A percentile compares a stretch with the other conserved stretches of the same genome.
Conservation (phyloP, 2,329 filamentous ascomycete genomes). For the Arthrinium phaeospermum region DNA sequence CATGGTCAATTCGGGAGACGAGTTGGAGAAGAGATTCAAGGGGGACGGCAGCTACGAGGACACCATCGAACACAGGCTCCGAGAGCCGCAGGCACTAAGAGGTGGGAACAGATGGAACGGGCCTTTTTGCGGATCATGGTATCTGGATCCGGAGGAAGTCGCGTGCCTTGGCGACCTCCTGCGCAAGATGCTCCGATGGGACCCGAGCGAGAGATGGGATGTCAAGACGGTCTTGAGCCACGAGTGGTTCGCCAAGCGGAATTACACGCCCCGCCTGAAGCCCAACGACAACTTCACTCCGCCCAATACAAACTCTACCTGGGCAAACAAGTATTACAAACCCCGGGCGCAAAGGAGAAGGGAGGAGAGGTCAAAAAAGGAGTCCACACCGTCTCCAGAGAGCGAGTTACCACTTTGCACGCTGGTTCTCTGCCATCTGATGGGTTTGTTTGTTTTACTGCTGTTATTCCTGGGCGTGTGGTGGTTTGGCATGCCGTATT, state of each 20-base stretch:
- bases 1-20: neutral
- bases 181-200: neutral
- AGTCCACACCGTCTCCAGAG: no score
- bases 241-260: neutral
- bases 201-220: neutral
- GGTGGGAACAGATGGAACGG: no score
- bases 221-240: neutral
- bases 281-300: neutral
- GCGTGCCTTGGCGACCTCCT: neutral
- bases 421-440: no score
- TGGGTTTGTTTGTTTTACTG: no score
- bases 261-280: neutral
- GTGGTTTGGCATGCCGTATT: neutral
- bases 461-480: no score
- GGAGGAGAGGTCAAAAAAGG: no score
- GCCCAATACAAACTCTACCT: no score
- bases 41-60: neutral
- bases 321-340: no score
- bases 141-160: neutral
- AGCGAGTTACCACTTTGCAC: no score
- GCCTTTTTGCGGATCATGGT: neutral
- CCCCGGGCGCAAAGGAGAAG: no score
- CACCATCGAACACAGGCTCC: neutral
- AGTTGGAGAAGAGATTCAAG: neutral
- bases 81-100: neutral